A percentile compares a stretch with the other conserved stretches of the same genome.
phyloP scores from a whole-genome alignment of 2,329 filamentous ascomycete species.

The Hysterium pulicare region DNA sequence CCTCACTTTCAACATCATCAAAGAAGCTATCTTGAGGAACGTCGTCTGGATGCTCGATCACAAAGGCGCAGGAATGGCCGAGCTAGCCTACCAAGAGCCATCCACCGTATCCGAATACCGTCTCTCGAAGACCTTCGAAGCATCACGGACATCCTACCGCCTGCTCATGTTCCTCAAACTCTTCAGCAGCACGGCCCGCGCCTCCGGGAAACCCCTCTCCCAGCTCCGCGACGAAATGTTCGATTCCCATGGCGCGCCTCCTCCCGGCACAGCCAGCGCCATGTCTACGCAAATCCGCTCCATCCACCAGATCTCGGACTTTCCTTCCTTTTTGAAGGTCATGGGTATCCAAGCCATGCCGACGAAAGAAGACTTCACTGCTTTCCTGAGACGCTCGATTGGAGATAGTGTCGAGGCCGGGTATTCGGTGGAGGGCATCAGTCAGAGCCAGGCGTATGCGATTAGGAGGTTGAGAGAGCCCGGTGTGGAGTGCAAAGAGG shows the following conservation, averaged over 20 bases:
- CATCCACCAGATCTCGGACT: constrained; percentile 43
- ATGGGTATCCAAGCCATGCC: constrained; percentile 41
- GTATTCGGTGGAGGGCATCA: constrained; percentile 22
- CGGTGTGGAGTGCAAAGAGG: constrained; percentile 13
- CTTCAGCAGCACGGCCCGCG: constrained; percentile 46
- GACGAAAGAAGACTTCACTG: constrained; percentile 16
- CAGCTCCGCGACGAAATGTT: constrained; percentile 47
- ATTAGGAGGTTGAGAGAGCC: constrained; percentile 19
- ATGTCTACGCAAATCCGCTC: constrained; percentile 45
- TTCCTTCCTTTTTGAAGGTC: constrained; percentile 41
- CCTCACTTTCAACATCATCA: constrained; percentile 44
- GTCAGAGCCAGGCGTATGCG: constrained; percentile 23
- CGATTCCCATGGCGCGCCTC: constrained; percentile 46
- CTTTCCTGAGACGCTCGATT: constrained; percentile 21
- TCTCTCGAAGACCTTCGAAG: constrained; percentile 46
- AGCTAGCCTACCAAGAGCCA: constrained; percentile 48
- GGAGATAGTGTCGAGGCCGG: constrained; percentile 19
- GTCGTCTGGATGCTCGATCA: constrained; percentile 51
- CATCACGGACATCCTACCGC: constrained; percentile 47
- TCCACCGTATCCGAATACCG: constrained; percentile 44
- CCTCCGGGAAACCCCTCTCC: constrained; percentile 32
- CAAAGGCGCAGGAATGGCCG: constrained; percentile 35
- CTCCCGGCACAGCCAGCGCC: constrained; percentile 36
- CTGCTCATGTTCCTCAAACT: constrained; percentile 54
- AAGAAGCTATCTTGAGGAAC: constrained; percentile 50